phyloP scores from a whole-genome alignment of 192 early-diverging fungal genomes.

The Cladochytrium replicatum region DNA sequence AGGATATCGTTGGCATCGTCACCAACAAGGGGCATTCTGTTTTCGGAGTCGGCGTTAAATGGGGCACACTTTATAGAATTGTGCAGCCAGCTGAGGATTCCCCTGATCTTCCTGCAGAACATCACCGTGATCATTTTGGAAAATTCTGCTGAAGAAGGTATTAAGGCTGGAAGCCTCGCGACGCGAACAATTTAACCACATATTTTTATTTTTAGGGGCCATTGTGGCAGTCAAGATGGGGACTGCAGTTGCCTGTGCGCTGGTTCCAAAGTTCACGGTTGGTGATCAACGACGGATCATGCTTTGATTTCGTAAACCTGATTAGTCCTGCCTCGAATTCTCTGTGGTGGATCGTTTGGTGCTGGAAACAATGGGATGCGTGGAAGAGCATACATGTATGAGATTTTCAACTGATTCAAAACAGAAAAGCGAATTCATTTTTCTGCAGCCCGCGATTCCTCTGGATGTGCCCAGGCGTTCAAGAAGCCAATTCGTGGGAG shows the following conservation, averaged over 20 bases:
- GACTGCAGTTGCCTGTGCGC: conserved; percentile 83
- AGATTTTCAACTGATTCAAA: too few species aligned
- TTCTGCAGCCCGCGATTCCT: conserved; percentile 81
- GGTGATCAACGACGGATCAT: too few species aligned
- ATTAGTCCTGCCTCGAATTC: conserved; percentile 7
- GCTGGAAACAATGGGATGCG: conserved; percentile 97
- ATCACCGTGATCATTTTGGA: conserved; percentile 69
- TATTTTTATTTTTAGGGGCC: conserved; percentile 55
- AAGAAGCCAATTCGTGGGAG: conserved; percentile 70
- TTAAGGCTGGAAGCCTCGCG: too few species aligned
- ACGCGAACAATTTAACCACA: too few species aligned
- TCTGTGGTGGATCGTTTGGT: conserved; percentile 46
- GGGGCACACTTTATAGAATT: conserved; percentile 93
- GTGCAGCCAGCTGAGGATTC: conserved; percentile 70
- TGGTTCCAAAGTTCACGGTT: conserved; percentile 91
- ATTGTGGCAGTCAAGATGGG: conserved; percentile 97
- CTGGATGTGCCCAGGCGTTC: conserved; percentile 89
- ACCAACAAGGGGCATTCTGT: conserved; percentile 95
- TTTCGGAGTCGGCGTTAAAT: conserved; percentile 88
- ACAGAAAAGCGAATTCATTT: conserved; percentile 97
- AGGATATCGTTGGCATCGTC: conserved; percentile 89
- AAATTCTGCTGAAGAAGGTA: too few species aligned
- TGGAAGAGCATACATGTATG: conserved; percentile 83
- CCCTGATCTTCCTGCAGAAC: conserved; percentile 53
- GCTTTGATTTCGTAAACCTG: conserved; percentile 40